Base-by-base conservation (phyloP, 2,329 filamentous ascomycete genomes). In the Coleophoma eucalyptorum region DNA sequence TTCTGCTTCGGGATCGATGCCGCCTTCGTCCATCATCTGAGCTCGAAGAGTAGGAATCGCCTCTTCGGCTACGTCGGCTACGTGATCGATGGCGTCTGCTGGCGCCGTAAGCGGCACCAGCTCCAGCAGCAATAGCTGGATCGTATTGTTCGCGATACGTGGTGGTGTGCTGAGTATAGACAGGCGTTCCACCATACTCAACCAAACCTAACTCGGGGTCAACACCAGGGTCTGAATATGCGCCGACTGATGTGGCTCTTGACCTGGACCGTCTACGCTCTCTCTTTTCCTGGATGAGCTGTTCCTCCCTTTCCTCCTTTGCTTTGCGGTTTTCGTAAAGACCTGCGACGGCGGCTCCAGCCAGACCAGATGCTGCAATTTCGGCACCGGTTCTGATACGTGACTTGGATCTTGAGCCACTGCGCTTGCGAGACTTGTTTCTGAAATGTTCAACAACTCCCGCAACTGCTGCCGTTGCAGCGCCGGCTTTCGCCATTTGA, bases 151-250 rank as follows among this genome's bases (percentile, higher is more conserved):
- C 55, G 46, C 56, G 55, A 50, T 64, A 62, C 41, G 57, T 66
- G 58, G 59, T 61, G 57, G 57, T 58, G 47, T 57, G 50, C 45
- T 59, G 67, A 57, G 72, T 72, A 58, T 70, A 68, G 57, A 86
- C 73, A 60, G 81, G 80, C 58, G 77, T 74, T 64, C 72, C 74
- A 59, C 82, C 82, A 73, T 86, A 86, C 67, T 85, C 79, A 77
- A 86, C 80, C 75, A 84, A 75, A 72, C 81, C 82, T 82, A 84
- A 72, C 72, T 83, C 80, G 73, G 75, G 77, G 80, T 84, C 81
- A 84, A 62, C 56, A 57, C 69, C 69, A 64, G 71, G 69, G 67
- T 77, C 74, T 61, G 74, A 74, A 70, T 74, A 69, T 61, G 64
- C 66, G 65, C 66, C 68, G 52, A 61, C 62, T 58, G 79, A 80